Evolutionary conservation across 202 grass and related monocot genomes (phyloP).

Genomic region (Brachypodium distachyon): DNA sequence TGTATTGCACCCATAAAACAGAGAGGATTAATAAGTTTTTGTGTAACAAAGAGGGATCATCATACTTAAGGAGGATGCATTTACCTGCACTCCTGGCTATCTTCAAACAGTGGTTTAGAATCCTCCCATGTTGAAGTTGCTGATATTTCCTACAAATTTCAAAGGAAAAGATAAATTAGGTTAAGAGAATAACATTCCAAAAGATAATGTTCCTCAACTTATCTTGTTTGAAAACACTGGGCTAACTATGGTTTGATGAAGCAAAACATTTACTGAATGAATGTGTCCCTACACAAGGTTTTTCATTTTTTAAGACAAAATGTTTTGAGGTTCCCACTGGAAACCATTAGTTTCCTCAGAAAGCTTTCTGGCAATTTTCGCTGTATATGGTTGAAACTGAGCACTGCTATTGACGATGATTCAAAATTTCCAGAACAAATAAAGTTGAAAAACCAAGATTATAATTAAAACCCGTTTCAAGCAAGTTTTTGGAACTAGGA

Average conservation of each 20-base stretch:
- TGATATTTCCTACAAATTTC: slow-evolving; percentile 58
- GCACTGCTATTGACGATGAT: neutral
- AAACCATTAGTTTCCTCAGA: neutral
- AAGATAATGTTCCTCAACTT: neutral
- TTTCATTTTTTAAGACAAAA: too few relatives aligned
- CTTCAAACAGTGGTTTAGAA: slow-evolving; percentile 65
- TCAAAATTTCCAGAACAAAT: neutral
- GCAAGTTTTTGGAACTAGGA: neutral
- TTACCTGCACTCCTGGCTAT: slow-evolving; percentile 82
- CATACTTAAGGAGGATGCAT: neutral
- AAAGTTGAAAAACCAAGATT: neutral
- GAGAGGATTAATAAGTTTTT: neutral
- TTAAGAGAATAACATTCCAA: slow-evolving; percentile 6
- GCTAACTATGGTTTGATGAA: neutral
- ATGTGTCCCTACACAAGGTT: neutral
- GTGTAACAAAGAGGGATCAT: neutral
- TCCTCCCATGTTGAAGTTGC: slow-evolving; percentile 85
- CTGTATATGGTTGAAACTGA: neutral
- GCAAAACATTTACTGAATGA: neutral
- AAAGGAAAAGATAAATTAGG: slow-evolving; percentile 18
- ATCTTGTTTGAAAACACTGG: neutral
- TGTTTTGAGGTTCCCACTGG: neutral
- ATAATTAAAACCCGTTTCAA: neutral
- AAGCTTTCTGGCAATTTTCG: neutral
- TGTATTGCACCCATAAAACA: neutral